Evolutionary conservation across 192 early-diverging fungal species (phyloP), one percentile per base, ranked within the genome.

Genomic region (Linnemannia hyalina): DNA sequence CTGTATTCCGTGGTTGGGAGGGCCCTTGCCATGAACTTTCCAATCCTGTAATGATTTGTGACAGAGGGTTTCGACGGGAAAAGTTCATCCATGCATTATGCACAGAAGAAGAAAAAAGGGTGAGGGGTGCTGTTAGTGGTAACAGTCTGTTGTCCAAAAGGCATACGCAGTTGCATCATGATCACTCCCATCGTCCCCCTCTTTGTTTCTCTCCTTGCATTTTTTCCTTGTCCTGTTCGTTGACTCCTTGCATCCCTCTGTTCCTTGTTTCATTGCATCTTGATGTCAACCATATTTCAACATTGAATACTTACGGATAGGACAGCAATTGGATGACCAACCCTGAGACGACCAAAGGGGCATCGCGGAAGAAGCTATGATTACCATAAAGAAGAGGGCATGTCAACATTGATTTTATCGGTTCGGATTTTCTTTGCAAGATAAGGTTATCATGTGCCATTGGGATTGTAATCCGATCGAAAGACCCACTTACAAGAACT

Each of bases 301-400:
- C 10, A 1, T 13, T 63, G 60, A 49, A 15, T 3, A 78, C 82
- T 80, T 76, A 85, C 82, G 92, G 92, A 57, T 75, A 93, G 35
- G 89, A 85, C 10, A 93, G 44, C 36, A 93, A 80, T 68, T 93
- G 92, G 55, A 92, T 70, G 18, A 91, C 88, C 23, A 93, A 74
- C 2, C 68, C 9, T 16, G 71, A 71, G 15, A 85, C 77, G 7
- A 71, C 71, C 77, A 85, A 80, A 9, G 82, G 82, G 1, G 82
- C 55, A 26, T 85, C 82, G 18, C 82, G 82, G 44, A 85, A 85
- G 73, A 85, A 85, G 38, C 82, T 85, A 55, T 26, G 44, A 32
- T 13, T 0, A 46, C 13, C 13, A 11, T 46, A 46, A 46, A 46
- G 2, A 46, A 46, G 10, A 11, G 13, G 2, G 11, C 13, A 15